phyloP scores from a whole-genome alignment of 2,329 filamentous ascomycete species.

The Sporothrix euskadiensis region DNA sequence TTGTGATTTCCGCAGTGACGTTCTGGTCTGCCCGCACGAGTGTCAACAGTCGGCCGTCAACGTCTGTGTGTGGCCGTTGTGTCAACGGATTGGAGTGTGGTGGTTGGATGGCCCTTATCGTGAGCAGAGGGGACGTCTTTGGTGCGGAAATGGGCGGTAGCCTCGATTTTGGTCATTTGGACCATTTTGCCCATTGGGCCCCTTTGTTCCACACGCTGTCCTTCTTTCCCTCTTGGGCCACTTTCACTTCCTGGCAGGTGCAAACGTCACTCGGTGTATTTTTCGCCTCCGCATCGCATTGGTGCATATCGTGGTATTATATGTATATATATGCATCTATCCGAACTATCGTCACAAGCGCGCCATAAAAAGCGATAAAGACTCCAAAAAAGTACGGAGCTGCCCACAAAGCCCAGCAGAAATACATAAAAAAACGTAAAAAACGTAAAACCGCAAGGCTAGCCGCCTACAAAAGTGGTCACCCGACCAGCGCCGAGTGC shows the following conservation, averaged over 20 bases:
- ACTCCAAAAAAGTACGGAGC: background rate
- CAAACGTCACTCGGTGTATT: conserved; percentile 15
- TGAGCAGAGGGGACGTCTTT: background rate
- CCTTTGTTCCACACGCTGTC: background rate
- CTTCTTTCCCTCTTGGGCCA: background rate
- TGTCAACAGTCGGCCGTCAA: background rate
- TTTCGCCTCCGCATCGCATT: conserved; percentile 21
- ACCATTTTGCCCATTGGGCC: background rate
- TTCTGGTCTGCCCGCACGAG: background rate
- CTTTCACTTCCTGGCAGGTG: conserved; percentile 6
- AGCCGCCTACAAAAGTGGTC: conserved; percentile 18
- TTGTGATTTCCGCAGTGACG: background rate
- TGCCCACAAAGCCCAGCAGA: background rate
- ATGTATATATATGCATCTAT: conserved; percentile 22
- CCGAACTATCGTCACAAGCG: conserved; percentile 24
- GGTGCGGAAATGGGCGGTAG: background rate
- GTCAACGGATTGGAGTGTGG: background rate
- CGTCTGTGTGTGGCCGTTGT: background rate
- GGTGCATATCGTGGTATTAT: conserved; percentile 17
- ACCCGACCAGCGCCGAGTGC: background rate
- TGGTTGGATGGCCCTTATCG: conserved; percentile 10
- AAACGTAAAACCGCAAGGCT: background rate
- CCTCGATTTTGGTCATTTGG: background rate
- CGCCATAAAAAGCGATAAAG: background rate
- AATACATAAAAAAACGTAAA: background rate